Percentiles rank a stretch among this genome's conserved stretches.
These are phyloP conservation scores for Cystobasidium tubakii DNA, from an alignment of 768 basidiomycete genomes.

Conservation along the genomic window DNA sequence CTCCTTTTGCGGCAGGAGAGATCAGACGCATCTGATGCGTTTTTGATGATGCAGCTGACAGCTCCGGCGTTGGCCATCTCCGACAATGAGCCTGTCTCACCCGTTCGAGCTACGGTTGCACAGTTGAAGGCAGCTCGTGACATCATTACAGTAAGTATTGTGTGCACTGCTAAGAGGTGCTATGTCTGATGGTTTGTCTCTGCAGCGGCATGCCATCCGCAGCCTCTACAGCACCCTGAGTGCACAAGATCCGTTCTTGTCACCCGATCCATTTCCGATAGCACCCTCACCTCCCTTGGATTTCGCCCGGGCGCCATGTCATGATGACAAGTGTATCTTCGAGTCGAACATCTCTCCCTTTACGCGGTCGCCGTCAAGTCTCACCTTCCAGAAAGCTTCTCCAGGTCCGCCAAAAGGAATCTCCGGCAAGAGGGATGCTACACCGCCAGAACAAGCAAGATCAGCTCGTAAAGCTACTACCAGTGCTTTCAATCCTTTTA, in stretches of 20 bases:
- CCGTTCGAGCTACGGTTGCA: neutral
- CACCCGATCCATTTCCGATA: constrained; percentile 39
- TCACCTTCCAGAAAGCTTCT: neutral
- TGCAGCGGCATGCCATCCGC: constrained; percentile 37
- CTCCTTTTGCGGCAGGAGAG: neutral
- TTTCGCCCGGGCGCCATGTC: constrained; percentile 38
- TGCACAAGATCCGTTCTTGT: constrained; percentile 15
- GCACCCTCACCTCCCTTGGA: constrained; percentile 37
- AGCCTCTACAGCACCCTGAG: constrained; percentile 33
- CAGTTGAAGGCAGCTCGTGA: neutral
- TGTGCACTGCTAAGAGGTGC: neutral
- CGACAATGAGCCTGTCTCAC: neutral
- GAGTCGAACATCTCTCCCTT: constrained; percentile 40
- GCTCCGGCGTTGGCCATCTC: neutral
- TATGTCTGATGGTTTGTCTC: neutral
- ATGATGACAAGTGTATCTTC: constrained; percentile 42
- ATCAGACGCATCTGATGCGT: neutral
- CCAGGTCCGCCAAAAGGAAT: neutral
- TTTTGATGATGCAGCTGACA: neutral
- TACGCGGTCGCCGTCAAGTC: constrained; percentile 25
- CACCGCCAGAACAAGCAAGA: neutral
- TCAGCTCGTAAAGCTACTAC: neutral
- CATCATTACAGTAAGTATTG: neutral
- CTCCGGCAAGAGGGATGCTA: neutral
- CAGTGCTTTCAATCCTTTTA: constrained; percentile 15